phyloP scores from a whole-genome alignment of 2,329 filamentous ascomycete genomes.

The Aureobasidium sp. region DNA sequence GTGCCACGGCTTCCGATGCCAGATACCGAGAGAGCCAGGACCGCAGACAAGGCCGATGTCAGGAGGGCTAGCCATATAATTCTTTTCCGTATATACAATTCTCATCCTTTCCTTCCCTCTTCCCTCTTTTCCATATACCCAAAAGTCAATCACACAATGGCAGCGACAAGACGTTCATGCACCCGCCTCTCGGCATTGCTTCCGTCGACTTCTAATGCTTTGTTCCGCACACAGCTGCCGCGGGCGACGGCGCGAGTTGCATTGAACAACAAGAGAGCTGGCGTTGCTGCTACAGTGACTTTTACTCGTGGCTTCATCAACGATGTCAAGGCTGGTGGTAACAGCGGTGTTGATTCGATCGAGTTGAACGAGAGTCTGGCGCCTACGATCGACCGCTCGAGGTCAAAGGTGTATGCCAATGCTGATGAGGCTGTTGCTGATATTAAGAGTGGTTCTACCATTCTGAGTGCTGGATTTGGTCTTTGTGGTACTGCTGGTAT shows the following conservation, averaged over 20 bases:
- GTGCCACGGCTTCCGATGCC: neutral
- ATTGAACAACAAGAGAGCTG: neutral
- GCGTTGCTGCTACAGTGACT: neutral
- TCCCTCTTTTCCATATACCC: neutral
- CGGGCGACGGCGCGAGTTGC: neutral
- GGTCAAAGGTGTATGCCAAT: slow-evolving; percentile 29
- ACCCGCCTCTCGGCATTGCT: slow-evolving; percentile 10
- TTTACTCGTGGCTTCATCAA: slow-evolving; percentile 8
- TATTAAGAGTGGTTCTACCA: slow-evolving; percentile 68
- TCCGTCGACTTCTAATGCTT: slow-evolving; percentile 1
- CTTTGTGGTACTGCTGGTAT: slow-evolving; percentile 57
- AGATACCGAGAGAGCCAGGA: neutral
- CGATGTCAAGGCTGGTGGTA: neutral
- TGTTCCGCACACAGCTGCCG: neutral
- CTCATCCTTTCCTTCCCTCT: neutral
- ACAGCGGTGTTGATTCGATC: neutral
- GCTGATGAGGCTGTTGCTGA: slow-evolving; percentile 44
- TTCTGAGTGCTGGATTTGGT: slow-evolving; percentile 76
- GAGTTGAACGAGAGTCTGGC: slow-evolving; percentile 6
- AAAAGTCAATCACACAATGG: neutral
- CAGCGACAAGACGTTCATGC: slow-evolving; percentile 12
- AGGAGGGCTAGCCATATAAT: neutral
- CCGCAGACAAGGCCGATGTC: neutral
- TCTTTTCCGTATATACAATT: neutral
- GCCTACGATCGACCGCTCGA: slow-evolving; percentile 19